Conservation (phyloP, 176 grass and related monocot genomes). For the Rhynchospora tenuis region DNA sequence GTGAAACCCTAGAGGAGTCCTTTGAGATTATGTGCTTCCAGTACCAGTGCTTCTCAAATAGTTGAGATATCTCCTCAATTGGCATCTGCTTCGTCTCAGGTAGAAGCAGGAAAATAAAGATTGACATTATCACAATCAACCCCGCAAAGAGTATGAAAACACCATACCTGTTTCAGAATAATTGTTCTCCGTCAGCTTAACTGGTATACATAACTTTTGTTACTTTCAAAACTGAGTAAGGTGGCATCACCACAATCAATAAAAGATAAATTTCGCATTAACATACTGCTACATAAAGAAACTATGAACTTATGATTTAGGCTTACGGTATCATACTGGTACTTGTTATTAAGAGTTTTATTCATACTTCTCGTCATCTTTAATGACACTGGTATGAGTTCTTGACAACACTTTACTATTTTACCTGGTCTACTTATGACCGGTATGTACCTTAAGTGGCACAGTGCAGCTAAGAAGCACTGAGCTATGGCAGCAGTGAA, state of each 20-base stretch:
- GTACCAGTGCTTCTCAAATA: slow-evolving; percentile 94
- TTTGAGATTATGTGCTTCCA: slow-evolving; percentile 71
- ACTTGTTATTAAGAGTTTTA: neutral
- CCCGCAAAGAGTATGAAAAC: slow-evolving; percentile 87
- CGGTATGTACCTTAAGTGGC: slow-evolving; percentile 42
- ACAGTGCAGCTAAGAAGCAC: slow-evolving; percentile 92
- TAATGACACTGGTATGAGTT: neutral
- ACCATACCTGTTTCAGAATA: slow-evolving; percentile 38
- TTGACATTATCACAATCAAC: slow-evolving; percentile 77
- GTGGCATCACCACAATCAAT: no score
- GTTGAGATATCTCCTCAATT: slow-evolving; percentile 88
- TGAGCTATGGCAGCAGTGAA: slow-evolving; percentile 92
- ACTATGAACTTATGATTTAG: neutral
- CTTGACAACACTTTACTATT: neutral
- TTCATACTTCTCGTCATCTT: neutral
- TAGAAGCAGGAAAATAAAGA: slow-evolving; percentile 74
- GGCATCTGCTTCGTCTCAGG: slow-evolving; percentile 98
- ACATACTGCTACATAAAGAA: neutral
- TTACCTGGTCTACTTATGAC: neutral
- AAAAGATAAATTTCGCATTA: no score
- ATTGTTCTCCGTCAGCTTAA: neutral
- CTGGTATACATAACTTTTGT: neutral
- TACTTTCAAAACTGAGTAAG: neutral
- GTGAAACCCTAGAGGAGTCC: slow-evolving; percentile 31
- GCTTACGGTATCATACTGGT: neutral